phyloP scores from a whole-genome alignment of 176 grass and related monocot genomes.

The Lolium rigidum region DNA sequence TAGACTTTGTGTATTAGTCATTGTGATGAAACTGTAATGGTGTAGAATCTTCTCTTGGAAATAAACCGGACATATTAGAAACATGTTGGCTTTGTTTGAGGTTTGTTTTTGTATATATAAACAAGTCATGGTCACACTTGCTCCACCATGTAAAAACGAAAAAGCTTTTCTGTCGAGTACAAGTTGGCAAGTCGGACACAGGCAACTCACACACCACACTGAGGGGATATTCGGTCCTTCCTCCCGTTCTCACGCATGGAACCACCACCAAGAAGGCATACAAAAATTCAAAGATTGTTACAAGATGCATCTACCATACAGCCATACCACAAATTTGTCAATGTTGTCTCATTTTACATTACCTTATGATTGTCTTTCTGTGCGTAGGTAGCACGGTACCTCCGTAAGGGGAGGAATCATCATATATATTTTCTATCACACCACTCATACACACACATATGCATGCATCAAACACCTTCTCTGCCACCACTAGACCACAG shows the following conservation, averaged over 20 bases:
- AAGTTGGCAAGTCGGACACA: neutral
- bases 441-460: no score
- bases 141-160: neutral
- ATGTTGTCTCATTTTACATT: neutral
- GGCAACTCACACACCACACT: neutral
- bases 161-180: conserved; percentile 1
- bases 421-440: no score
- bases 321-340: conserved; percentile 17
- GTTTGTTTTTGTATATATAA: neutral
- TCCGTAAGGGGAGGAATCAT: conserved; percentile 7
- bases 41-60: neutral
- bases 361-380: neutral
- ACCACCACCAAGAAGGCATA: neutral
- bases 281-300: conserved; percentile 6
- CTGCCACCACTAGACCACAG: conserved; percentile 4
- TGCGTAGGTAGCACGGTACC: neutral
- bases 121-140: conserved; percentile 23
- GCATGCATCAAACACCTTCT: neutral
- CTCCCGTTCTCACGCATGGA: neutral
- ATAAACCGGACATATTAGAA: conserved; percentile 1
- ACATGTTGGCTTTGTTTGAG: neutral
- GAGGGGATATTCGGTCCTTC: neutral
- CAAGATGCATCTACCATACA: conserved; percentile 21
- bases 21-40: neutral
- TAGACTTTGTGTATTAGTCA: conserved; percentile 2